phyloP scores from a whole-genome alignment of 164 flowering plant genomes.

The Buxus sempervirens region DNA sequence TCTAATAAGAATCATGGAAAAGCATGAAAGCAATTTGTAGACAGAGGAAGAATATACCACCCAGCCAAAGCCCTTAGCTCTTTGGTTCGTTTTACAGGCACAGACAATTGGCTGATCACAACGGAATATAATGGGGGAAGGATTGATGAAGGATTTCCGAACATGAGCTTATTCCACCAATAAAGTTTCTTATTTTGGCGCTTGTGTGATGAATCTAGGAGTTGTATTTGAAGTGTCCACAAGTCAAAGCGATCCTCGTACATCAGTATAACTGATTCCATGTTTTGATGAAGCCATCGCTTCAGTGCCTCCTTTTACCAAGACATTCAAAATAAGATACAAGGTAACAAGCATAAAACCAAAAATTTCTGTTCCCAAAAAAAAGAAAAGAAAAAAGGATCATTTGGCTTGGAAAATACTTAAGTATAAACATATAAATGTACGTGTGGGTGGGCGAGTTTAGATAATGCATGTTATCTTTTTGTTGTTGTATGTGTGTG shows the following conservation, averaged over 20 bases:
- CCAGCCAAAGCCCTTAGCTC: slow-evolving; percentile 81
- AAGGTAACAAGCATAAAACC: slow-evolving; percentile 1
- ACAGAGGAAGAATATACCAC: slow-evolving; percentile 47
- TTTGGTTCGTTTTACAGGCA: slow-evolving; percentile 76
- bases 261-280: slow-evolving; percentile 78
- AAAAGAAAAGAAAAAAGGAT: neutral
- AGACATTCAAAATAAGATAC: neutral
- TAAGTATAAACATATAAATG: neutral
- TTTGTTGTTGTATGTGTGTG: no score
- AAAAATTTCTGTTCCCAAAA: neutral
- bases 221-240: slow-evolving; percentile 39
- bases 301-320: slow-evolving; percentile 64
- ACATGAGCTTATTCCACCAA: slow-evolving; percentile 67
- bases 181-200: slow-evolving; percentile 22
- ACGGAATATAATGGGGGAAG: slow-evolving; percentile 30
- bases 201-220: slow-evolving; percentile 28
- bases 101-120: slow-evolving; percentile 45
- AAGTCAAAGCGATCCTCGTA: slow-evolving; percentile 94
- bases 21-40: neutral
- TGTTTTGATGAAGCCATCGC: slow-evolving; percentile 80
- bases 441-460: neutral
- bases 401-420: neutral
- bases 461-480: no score
- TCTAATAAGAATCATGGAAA: no score
- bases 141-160: slow-evolving; percentile 24